These are phyloP conservation scores for Isatis lusitanica DNA, from an alignment of 441 rosid species.

Conservation along the genomic window DNA sequence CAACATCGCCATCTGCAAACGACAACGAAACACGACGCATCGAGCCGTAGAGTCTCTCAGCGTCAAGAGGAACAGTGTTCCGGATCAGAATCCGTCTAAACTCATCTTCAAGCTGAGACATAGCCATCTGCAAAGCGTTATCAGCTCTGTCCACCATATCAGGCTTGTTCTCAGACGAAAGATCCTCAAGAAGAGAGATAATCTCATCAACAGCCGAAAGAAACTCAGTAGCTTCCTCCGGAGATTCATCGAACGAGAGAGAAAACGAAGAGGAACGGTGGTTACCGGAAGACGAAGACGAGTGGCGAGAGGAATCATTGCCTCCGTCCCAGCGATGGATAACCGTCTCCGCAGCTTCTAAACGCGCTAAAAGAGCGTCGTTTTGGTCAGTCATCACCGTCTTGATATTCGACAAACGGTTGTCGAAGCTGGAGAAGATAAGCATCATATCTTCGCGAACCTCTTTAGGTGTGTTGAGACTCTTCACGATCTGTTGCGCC, in stretches of 20 bases:
- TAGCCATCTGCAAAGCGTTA: conserved; percentile 80
- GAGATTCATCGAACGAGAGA: conserved; percentile 69
- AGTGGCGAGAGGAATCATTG: conserved; percentile 37
- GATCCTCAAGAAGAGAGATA: conserved; percentile 52
- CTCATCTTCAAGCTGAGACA: conserved; percentile 92
- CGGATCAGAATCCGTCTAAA: conserved; percentile 76
- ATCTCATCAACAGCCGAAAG: conserved; percentile 77
- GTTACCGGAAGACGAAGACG: conserved; percentile 39
- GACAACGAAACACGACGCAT: conserved; percentile 73
- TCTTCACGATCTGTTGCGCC: conserved; percentile 95
- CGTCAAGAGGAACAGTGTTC: conserved; percentile 77
- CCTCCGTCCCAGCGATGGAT: conserved; percentile 56
- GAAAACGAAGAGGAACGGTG: conserved; percentile 40
- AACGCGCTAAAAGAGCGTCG: conserved; percentile 38
- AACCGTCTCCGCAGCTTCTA: conserved; percentile 58
- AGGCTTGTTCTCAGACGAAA: conserved; percentile 46
- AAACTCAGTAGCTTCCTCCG: conserved; percentile 64
- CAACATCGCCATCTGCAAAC: conserved; percentile 60
- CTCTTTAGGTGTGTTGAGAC: conserved; percentile 86
- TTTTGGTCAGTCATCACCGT: conserved; percentile 56
- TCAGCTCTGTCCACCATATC: conserved; percentile 81
- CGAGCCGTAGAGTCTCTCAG: conserved; percentile 73
- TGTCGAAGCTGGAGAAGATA: conserved; percentile 92
- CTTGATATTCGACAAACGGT: conserved; percentile 88
- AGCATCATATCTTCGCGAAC: conserved; percentile 93